These are phyloP conservation scores for Penicillium cinerascens DNA, from an alignment of 495 filamentous ascomycete species.

Conservation along the genomic window DNA sequence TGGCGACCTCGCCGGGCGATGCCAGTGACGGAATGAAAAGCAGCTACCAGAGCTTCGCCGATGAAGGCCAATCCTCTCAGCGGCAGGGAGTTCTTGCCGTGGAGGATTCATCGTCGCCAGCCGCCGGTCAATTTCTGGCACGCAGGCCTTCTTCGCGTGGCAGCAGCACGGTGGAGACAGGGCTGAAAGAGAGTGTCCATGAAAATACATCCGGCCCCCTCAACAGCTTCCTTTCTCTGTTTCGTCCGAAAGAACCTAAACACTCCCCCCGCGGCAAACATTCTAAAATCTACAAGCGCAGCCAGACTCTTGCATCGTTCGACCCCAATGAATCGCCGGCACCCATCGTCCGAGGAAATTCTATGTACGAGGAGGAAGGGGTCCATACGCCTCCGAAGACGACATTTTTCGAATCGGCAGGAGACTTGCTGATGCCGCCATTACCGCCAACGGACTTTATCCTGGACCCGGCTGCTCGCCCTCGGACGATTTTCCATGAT, in stretches of 20 bases:
- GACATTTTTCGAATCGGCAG: conserved; percentile 90
- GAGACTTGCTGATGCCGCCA: conserved; percentile 86
- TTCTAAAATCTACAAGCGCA: conserved; percentile 71
- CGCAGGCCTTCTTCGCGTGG: conserved; percentile 2
- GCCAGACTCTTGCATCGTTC: conserved; percentile 61
- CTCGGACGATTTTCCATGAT: conserved; percentile 94
- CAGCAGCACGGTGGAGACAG: conserved; percentile 3
- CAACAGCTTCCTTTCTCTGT: conserved; percentile 62
- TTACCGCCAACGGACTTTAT: conserved; percentile 77
- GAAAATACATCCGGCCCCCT: conserved; percentile 44
- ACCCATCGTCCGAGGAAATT: conserved; percentile 39
- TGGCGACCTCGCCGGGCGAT: conserved; percentile 26
- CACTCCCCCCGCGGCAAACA: conserved; percentile 43
- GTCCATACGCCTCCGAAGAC: conserved; percentile 78
- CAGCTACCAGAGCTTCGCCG: not conserved
- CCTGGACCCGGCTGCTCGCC: conserved; percentile 74
- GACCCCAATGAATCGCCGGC: conserved; percentile 33
- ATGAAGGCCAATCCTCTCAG: not conserved
- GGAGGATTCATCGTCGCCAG: conserved; percentile 15
- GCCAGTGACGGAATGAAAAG: conserved; percentile 12
- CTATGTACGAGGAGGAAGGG: conserved; percentile 39
- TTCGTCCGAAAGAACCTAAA: conserved; percentile 43
- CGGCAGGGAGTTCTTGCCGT: not conserved
- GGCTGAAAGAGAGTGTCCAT: conserved; percentile 9
- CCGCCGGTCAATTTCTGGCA: conserved; percentile 19